These are phyloP conservation scores for Trichophyton rubrum DNA, from an alignment of 2,329 filamentous ascomycete species.

Conservation along the genomic window DNA sequence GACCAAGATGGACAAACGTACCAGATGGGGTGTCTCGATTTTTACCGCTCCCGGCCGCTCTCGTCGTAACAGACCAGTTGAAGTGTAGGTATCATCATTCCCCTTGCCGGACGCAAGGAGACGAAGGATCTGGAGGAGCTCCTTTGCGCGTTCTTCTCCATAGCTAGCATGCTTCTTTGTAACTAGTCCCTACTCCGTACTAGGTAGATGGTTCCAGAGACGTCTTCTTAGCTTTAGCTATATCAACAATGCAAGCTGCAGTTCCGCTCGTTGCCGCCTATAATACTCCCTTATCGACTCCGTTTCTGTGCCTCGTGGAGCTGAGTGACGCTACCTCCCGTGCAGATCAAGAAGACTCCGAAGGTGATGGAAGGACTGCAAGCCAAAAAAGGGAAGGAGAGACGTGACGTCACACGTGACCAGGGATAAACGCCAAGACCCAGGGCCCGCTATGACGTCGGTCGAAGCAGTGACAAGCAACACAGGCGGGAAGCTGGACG, in stretches of 20 bases:
- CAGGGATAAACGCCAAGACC: not conserved
- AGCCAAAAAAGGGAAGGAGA: not conserved
- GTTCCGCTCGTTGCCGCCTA: not conserved
- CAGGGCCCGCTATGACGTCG: not conserved
- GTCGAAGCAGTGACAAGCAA: not conserved
- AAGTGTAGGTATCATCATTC: not conserved
- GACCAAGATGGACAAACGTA: slow-evolving; percentile 5
- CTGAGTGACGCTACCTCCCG: not conserved
- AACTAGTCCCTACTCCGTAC: not conserved
- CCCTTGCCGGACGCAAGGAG: too few species aligned
- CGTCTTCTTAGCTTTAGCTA: not conserved
- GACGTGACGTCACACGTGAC: not conserved
- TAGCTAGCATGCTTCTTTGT: not conserved
- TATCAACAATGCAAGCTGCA: not conserved
- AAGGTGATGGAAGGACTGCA: not conserved
- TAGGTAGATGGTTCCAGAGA: not conserved
- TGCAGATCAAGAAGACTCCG: not conserved
- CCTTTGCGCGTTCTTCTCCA: not conserved
- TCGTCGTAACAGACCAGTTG: slow-evolving; percentile 1
- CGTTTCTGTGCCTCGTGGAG: not conserved
- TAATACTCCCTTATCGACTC: too few species aligned
- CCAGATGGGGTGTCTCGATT: slow-evolving; percentile 12
- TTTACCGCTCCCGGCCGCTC: slow-evolving; percentile 9
- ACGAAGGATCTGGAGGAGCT: not conserved
- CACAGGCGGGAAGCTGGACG: not conserved